Evolutionary conservation across 2,329 filamentous ascomycete species (phyloP).

Genomic region (Talaromyces islandicus): DNA sequence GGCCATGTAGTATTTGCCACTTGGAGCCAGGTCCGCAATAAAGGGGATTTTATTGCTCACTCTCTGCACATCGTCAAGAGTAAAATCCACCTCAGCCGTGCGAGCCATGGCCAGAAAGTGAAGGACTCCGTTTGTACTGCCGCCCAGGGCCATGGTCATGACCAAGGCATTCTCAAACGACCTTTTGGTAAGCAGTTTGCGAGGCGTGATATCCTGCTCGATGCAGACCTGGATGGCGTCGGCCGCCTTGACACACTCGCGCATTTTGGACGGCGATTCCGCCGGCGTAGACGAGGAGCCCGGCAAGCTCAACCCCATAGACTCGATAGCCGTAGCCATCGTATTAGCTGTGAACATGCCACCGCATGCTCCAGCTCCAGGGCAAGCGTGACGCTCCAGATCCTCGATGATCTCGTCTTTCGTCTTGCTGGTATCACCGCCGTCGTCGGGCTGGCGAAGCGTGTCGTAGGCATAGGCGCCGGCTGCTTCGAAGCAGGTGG

Average conservation of each 20-base stretch:
- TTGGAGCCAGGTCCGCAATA: conserved; percentile 78
- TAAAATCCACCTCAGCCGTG: conserved; percentile 70
- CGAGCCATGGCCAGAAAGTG: conserved; percentile 89
- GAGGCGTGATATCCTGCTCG: conserved; percentile 74
- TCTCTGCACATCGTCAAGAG: conserved; percentile 75
- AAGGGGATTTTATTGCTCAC: conserved; percentile 79
- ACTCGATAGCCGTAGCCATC: conserved; percentile 86
- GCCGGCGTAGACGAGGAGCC: conserved; percentile 82
- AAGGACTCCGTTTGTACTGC: conserved; percentile 81
- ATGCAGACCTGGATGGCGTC: conserved; percentile 73
- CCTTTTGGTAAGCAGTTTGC: conserved; percentile 70
- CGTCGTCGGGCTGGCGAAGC: conserved; percentile 62
- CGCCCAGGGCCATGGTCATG: conserved; percentile 86
- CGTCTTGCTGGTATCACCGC: conserved; percentile 58
- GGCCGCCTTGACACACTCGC: conserved; percentile 77
- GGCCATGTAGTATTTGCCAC: conserved; percentile 79
- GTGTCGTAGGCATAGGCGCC: conserved; percentile 76
- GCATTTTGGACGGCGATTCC: conserved; percentile 72
- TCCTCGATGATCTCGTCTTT: conserved; percentile 78
- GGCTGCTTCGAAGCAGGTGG: conserved; percentile 79
- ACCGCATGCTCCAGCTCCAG: conserved; percentile 72
- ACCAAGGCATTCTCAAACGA: conserved; percentile 86
- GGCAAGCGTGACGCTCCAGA: conserved; percentile 72
- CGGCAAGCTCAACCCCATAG: conserved; percentile 75
- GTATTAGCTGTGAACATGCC: conserved; percentile 96